Base-by-base conservation (phyloP, 495 filamentous ascomycete genomes). In the Aspergillus olivimuriae region DNA sequence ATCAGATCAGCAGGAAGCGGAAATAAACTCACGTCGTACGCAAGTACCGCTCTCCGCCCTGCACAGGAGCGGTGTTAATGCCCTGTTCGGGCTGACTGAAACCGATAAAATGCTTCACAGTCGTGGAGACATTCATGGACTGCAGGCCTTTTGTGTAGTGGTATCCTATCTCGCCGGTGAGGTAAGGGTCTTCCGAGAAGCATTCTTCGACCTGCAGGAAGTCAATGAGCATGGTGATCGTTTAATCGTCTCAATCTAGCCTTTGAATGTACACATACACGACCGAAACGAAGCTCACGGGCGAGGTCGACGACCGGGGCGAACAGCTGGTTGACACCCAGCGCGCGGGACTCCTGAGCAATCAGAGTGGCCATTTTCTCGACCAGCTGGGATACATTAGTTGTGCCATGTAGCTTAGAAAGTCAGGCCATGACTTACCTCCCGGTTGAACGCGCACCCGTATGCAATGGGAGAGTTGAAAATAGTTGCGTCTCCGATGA, bases 391-490 rank as follows among this genome's bases (percentile, higher is more conserved):
- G 30, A 28, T 4, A 35, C 48, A 41, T 39, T 51, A 40, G 23
- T 19, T 17, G 0, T 9, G 17, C 9, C 20, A 12, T 18, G n/a
- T 14, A 15, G 2, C 10, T 16, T 0, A 8, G 11, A 2, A 11
- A 5, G 2, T 2, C 23, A 18, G 2, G 28, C 14, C 9, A 32
- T 14, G n/a, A 44, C 48, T 39, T 47, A 67, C 65, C 19, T 65
- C 65, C 2, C 69, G 72, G 41, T 86, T 81, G 51, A 74, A 85
- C 4, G 82, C 80, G 56, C 78, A 83, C 14, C 76, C 81, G 50
- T 83, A 75, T 15, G 65, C 81, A 56, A 87, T 86, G 0, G 82
- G 81, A 3, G 79, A 83, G 53, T 86, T 85, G 70, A 83, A 86
- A 37, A 87, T 85, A 0, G 82, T 85, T 10, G 82, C 82, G 62